Conservation (phyloP, 257 asterid genomes). For the Vinca minor region DNA sequence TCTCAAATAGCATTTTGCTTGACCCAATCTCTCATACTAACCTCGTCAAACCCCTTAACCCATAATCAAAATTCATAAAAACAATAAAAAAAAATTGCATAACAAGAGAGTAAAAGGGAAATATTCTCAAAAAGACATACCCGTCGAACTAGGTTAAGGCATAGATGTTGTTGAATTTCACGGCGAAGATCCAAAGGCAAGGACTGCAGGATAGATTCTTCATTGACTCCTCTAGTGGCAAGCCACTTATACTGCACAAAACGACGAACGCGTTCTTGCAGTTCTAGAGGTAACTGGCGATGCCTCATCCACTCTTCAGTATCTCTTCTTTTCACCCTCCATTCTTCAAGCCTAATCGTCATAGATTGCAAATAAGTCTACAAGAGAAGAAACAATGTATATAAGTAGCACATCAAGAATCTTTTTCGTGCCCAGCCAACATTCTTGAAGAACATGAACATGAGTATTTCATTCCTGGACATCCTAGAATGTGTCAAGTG, state of each 20-base stretch:
- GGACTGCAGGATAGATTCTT: conserved; percentile 63
- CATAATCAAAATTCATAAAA: too few species aligned
- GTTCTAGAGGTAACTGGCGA: conserved; percentile 74
- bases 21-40: background rate
- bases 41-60: background rate
- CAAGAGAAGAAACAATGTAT: conserved; percentile 3
- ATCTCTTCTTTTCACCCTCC: conserved; percentile 85
- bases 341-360: conserved; percentile 94
- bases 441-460: background rate
- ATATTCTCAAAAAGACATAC: conserved; percentile 33
- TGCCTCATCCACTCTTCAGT: conserved; percentile 99
- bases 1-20: background rate
- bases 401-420: conserved; percentile 2
- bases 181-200: conserved; percentile 87
- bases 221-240: conserved; percentile 90
- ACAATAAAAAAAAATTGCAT: too few species aligned
- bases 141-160: conserved; percentile 93
- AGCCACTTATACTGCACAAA: conserved; percentile 84
- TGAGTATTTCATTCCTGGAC: background rate
- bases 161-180: conserved; percentile 84
- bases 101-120: background rate
- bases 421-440: background rate
- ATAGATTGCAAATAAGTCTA: conserved; percentile 86
- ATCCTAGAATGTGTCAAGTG: background rate
- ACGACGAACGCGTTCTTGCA: conserved; percentile 87